Percentiles rank a stretch among this genome's conserved stretches.
phyloP scores from a whole-genome alignment of 2,329 filamentous ascomycete species.

The Microsporum canis region DNA sequence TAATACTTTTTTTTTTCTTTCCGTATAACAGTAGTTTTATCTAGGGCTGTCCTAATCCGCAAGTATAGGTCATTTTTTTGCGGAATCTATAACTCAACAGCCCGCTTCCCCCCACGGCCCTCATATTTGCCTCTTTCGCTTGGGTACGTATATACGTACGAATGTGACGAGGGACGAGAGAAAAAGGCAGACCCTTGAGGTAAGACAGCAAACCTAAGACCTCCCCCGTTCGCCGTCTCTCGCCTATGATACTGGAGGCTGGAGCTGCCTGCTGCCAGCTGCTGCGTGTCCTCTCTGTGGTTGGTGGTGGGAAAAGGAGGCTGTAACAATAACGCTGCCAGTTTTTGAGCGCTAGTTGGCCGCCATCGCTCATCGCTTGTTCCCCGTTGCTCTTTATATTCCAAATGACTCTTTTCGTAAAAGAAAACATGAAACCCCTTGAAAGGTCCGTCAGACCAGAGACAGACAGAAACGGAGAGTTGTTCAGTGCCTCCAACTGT shows the following conservation, averaged over 20 bases:
- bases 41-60: not conserved
- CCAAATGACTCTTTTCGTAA: not conserved
- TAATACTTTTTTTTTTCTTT: not conserved
- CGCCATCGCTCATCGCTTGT: not conserved
- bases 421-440: constrained; percentile 1
- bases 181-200: not conserved
- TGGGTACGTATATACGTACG: not conserved
- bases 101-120: not conserved
- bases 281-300: not conserved
- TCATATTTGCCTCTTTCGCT: constrained; percentile 2
- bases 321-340: not conserved
- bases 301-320: not conserved
- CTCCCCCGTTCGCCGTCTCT: not conserved
- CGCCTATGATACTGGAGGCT: constrained; percentile 1
- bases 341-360: not conserved
- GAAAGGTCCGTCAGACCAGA: not conserved
- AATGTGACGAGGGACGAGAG: not conserved
- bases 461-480: not conserved
- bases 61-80: not conserved
- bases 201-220: constrained; percentile 4
- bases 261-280: not conserved
- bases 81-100: not conserved
- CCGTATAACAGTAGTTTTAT: not conserved
- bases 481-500: not conserved
- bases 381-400: not conserved